Evolutionary conservation across 441 rosid species (phyloP).

Genomic region (Corymbia calophylla): DNA sequence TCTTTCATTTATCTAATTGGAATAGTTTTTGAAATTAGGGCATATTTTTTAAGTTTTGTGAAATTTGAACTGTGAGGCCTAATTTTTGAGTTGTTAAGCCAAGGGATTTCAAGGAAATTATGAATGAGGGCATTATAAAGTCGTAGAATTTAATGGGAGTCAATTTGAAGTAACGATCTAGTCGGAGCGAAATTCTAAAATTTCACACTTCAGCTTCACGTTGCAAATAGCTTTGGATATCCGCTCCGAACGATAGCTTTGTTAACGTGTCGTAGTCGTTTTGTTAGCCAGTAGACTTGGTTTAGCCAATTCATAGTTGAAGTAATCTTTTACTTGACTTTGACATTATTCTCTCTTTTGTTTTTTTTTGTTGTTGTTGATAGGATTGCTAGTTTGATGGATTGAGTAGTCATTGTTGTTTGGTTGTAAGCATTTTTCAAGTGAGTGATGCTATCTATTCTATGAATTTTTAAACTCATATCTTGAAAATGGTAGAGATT

Average conservation of each 20-base stretch:
- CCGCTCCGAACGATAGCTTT: not conserved
- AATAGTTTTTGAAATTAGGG: not conserved
- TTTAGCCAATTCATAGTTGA: not conserved
- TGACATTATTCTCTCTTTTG: too few species aligned
- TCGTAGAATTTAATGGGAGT: too few species aligned
- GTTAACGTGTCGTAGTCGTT: not conserved
- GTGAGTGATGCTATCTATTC: not conserved
- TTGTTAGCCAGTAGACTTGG: not conserved
- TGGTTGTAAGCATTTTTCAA: not conserved
- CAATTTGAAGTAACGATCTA: not conserved
- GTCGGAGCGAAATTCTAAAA: too few species aligned
- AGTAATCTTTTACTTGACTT: not conserved
- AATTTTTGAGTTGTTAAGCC: not conserved
- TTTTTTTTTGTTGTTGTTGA: too few species aligned
- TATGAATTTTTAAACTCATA: not conserved
- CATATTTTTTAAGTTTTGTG: not conserved
- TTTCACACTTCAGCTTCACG: not conserved
- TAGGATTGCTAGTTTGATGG: not conserved
- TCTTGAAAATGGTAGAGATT: not conserved
- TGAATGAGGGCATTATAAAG: not conserved
- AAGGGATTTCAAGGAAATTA: not conserved
- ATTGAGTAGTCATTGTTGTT: not conserved
- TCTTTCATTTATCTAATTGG: not conserved
- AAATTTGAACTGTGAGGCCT: not conserved
- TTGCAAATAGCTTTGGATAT: not conserved